Evolutionary conservation across 2,329 filamentous ascomycete genomes (phyloP).

Genomic region (Neofusicoccum ribis): DNA sequence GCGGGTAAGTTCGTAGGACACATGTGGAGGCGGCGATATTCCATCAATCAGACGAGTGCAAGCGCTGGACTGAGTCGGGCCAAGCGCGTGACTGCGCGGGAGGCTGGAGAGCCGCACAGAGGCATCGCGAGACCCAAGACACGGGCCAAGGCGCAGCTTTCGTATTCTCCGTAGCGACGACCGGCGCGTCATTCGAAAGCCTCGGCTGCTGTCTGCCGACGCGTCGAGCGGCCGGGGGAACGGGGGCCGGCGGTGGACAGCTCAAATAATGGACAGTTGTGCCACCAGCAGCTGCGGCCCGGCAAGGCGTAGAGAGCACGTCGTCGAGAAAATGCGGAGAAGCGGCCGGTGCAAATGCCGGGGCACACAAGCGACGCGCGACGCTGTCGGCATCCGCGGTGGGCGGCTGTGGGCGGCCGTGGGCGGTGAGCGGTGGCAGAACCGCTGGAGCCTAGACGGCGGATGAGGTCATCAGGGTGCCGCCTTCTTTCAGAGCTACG

Average conservation of each 20-base stretch:
- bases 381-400: not conserved
- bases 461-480: conserved; percentile 12
- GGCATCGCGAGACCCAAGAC: not conserved
- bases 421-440: conserved; percentile 8
- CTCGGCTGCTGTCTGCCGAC: not conserved
- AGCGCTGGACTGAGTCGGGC: not conserved
- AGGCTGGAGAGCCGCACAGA: conserved; percentile 12
- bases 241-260: not conserved
- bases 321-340: conserved; percentile 5
- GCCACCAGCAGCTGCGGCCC: not conserved
- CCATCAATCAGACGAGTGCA: conserved; percentile 3
- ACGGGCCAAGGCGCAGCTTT: not conserved
- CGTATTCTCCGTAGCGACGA: not conserved
- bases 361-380: too few relatives aligned
- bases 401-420: not conserved
- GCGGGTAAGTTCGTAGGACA: not conserved
- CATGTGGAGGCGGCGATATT: conserved; percentile 9
- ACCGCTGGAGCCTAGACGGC: not conserved
- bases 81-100: conserved; percentile 1
- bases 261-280: not conserved
- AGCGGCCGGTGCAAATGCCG: not conserved
- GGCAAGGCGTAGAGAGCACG: not conserved
- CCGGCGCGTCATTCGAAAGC: not conserved
- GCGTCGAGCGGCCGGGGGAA: not conserved
- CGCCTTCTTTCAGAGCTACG: not conserved